These are phyloP conservation scores for Linderniella brevidens DNA, from an alignment of 257 asterid genomes.

Conservation along the genomic window DNA sequence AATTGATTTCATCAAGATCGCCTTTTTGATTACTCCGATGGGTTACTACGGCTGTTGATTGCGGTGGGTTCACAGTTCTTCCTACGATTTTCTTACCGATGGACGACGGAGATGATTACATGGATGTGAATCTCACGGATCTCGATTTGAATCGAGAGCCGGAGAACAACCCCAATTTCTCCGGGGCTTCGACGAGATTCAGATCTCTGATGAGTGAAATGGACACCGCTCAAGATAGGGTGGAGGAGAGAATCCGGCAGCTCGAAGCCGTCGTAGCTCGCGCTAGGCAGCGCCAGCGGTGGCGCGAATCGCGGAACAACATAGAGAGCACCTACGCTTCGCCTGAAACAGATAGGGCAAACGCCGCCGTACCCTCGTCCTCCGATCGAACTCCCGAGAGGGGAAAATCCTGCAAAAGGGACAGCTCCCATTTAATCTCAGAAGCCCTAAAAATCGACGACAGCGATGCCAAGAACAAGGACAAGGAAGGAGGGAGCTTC, in stretches of 20 bases:
- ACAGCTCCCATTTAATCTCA: conserved; percentile 65
- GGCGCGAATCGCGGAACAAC: conserved; percentile 32
- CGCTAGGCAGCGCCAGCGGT: conserved; percentile 54
- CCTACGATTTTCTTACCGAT: conserved; percentile 9
- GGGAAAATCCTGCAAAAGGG: conserved; percentile 52
- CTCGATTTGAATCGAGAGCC: conserved; percentile 82
- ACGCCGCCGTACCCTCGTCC: conserved; percentile 10
- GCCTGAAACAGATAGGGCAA: conserved; percentile 17
- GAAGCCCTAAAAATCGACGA: conserved; percentile 56
- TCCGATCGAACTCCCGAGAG: conserved; percentile 22
- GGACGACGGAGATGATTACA: conserved; percentile 34
- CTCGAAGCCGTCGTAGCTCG: conserved; percentile 70
- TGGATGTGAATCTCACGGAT: conserved; percentile 44
- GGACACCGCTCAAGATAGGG: conserved; percentile 45
- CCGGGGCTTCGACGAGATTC: conserved; percentile 22
- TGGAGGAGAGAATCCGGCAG: conserved; percentile 65
- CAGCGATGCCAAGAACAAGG: conserved; percentile 28
- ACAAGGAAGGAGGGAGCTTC: conserved; percentile 37
- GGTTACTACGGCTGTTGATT: too few relatives aligned
- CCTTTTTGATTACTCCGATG: too few relatives aligned
- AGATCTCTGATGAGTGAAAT: conserved; percentile 38
- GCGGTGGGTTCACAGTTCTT: too few relatives aligned
- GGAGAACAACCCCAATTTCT: conserved; percentile 22
- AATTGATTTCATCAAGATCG: too few relatives aligned
- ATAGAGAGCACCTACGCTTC: conserved; percentile 16